Evolutionary conservation across 192 early-diverging fungal genomes (phyloP).

Genomic region (Coemansia sp.): DNA sequence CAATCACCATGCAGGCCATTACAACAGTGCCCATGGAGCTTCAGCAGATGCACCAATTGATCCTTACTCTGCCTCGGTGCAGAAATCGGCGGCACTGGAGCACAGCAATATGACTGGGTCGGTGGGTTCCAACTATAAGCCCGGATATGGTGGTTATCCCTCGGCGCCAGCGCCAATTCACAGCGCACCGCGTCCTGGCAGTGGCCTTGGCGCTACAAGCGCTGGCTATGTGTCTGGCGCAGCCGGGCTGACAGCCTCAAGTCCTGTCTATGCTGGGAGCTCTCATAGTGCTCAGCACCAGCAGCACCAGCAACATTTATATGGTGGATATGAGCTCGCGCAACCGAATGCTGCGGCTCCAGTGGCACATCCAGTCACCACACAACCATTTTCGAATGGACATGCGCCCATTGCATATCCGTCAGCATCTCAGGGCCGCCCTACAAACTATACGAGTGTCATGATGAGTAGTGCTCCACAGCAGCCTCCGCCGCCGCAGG

Average conservation of each 20-base stretch:
- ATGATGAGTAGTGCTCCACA: constrained; percentile 10
- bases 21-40: background rate
- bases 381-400: constrained; percentile 18
- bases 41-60: constrained; percentile 19
- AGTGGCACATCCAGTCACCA: constrained; percentile 10
- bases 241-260: constrained; percentile 10
- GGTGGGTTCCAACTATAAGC: constrained; percentile 27
- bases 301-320: constrained; percentile 18
- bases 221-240: constrained; percentile 6
- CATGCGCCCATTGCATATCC: constrained; percentile 28
- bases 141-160: constrained; percentile 38
- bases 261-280: constrained; percentile 21
- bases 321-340: constrained; percentile 23
- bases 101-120: constrained; percentile 14
- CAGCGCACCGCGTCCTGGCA: constrained; percentile 4
- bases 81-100: constrained; percentile 24
- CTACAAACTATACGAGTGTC: constrained; percentile 14
- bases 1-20: constrained; percentile 7
- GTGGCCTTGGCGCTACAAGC: constrained; percentile 15
- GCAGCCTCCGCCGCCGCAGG: constrained; percentile 16
- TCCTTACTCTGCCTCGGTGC: constrained; percentile 35
- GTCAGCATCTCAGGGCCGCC: constrained; percentile 21
- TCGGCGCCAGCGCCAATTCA: constrained; percentile 28
- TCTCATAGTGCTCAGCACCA: constrained; percentile 17
- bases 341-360: constrained; percentile 9